Percentiles rank a stretch among this genome's conserved stretches.
These are phyloP conservation scores for Parasitella parasitica DNA, from an alignment of 371 early-diverging fungal genomes.

Conservation along the genomic window DNA sequence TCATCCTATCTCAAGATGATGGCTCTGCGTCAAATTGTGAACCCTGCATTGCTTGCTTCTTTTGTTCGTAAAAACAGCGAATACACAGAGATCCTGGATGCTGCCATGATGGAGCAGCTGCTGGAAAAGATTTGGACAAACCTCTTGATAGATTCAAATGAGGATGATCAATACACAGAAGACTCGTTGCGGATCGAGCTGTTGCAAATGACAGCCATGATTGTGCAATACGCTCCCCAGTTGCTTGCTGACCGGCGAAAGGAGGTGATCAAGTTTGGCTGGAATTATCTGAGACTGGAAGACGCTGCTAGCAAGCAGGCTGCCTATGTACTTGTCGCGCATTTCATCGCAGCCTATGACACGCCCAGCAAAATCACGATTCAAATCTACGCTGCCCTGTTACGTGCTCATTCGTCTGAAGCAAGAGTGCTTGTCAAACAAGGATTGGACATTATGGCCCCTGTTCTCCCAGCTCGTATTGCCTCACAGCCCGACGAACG, in stretches of 20 bases:
- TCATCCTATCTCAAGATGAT: slow-evolving; percentile 63
- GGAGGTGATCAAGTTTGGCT: slow-evolving; percentile 94
- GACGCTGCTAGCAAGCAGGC: slow-evolving; percentile 94
- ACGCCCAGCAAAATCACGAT: slow-evolving; percentile 90
- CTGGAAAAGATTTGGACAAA: slow-evolving; percentile 75
- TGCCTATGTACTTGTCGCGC: slow-evolving; percentile 89
- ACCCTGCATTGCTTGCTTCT: slow-evolving; percentile 74
- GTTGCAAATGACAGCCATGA: slow-evolving; percentile 87
- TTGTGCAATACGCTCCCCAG: slow-evolving; percentile 81
- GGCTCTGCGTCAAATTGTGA: slow-evolving; percentile 72
- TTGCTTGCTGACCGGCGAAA: slow-evolving; percentile 82
- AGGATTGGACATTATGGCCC: slow-evolving; percentile 91
- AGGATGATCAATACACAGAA: slow-evolving; percentile 55
- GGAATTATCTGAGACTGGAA: slow-evolving; percentile 87
- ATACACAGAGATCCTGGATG: slow-evolving; percentile 60
- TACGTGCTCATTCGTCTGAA: slow-evolving; percentile 87
- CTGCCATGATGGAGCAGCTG: slow-evolving; percentile 65
- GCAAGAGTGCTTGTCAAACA: slow-evolving; percentile 84
- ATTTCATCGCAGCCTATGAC: slow-evolving; percentile 90
- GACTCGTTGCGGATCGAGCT: slow-evolving; percentile 86
- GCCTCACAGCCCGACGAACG: slow-evolving; percentile 45
- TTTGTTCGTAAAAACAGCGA: slow-evolving; percentile 54
- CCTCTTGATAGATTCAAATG: slow-evolving; percentile 53
- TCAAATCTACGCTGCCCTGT: slow-evolving; percentile 87
- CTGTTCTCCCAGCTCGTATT: slow-evolving; percentile 83